Evolutionary conservation across 352 stramenopile species (phyloP).

Genomic region (Pelagophyceae sp.): DNA sequence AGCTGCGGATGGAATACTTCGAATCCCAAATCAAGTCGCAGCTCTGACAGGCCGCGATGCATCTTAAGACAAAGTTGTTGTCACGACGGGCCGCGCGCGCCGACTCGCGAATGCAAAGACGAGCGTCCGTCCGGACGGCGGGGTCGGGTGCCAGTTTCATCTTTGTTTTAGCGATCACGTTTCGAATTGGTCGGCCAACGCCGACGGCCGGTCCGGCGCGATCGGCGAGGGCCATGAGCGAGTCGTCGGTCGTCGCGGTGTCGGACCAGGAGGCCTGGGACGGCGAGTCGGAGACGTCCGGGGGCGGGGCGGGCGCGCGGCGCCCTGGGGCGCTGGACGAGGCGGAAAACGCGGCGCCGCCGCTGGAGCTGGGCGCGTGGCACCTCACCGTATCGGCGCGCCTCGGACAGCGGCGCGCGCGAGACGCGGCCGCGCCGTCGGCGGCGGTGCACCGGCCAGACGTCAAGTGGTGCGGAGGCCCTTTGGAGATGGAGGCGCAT

Average conservation of each 20-base stretch:
- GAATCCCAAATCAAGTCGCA: too few species aligned
- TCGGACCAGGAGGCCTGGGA: background rate
- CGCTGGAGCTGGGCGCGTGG: background rate
- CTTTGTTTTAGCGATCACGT: too few species aligned
- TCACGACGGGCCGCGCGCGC: too few species aligned
- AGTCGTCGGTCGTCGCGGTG: background rate
- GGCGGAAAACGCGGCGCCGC: background rate
- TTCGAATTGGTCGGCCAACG: too few species aligned
- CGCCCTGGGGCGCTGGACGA: background rate
- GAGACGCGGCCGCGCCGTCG: background rate
- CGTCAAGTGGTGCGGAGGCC: background rate
- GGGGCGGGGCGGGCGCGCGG: too few species aligned
- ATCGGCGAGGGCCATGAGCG: background rate
- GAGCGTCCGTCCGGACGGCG: too few species aligned
- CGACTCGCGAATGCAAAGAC: too few species aligned
- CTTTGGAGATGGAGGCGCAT: background rate
- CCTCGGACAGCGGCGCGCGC: background rate
- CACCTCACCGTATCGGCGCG: background rate
- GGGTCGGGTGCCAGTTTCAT: too few species aligned
- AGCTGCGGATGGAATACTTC: too few species aligned
- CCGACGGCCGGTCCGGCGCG: background rate
- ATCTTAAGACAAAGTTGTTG: too few species aligned
- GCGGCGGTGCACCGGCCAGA: background rate
- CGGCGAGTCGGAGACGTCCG: background rate
- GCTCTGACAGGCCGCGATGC: too few species aligned